Conservation (phyloP, 345 rosid species). For the Angophora floribunda region DNA sequence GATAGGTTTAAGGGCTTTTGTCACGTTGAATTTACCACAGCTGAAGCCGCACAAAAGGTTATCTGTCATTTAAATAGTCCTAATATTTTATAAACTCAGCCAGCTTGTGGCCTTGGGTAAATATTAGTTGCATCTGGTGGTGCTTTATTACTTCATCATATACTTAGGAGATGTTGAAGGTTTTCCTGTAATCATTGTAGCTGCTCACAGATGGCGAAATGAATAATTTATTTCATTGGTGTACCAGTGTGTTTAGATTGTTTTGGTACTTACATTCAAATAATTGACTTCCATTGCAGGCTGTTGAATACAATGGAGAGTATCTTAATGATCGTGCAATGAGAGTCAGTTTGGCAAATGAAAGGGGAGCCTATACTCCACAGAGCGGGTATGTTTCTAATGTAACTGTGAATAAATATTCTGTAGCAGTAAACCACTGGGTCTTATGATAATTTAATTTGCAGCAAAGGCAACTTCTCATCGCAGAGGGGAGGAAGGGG, state of each 20-base stretch:
- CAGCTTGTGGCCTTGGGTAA: background rate
- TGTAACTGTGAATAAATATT: background rate
- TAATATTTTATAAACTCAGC: background rate
- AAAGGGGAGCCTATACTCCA: slow-evolving; percentile 65
- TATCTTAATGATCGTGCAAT: slow-evolving; percentile 36
- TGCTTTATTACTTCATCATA: background rate
- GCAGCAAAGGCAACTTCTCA: slow-evolving; percentile 39
- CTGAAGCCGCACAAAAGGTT: slow-evolving; percentile 68
- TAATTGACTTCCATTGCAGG: slow-evolving; percentile 25
- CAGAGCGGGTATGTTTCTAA: slow-evolving; percentile 33
- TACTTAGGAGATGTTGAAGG: background rate
- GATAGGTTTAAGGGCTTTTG: slow-evolving; percentile 66
- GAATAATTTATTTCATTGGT: background rate
- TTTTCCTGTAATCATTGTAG: background rate
- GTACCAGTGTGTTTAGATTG: background rate
- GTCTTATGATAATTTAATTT: background rate
- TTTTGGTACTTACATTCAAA: background rate
- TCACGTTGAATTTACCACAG: slow-evolving; percentile 72
- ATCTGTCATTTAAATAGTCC: background rate
- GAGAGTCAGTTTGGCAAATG: slow-evolving; percentile 67
- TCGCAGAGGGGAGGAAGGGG: slow-evolving; percentile 42
- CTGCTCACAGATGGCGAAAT: background rate
- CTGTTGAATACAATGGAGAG: slow-evolving; percentile 43
- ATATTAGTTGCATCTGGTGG: background rate
- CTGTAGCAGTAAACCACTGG: background rate